Evolutionary conservation across 352 stramenopile species (phyloP).

Genomic region (Globisporangium uncinulatum): DNA sequence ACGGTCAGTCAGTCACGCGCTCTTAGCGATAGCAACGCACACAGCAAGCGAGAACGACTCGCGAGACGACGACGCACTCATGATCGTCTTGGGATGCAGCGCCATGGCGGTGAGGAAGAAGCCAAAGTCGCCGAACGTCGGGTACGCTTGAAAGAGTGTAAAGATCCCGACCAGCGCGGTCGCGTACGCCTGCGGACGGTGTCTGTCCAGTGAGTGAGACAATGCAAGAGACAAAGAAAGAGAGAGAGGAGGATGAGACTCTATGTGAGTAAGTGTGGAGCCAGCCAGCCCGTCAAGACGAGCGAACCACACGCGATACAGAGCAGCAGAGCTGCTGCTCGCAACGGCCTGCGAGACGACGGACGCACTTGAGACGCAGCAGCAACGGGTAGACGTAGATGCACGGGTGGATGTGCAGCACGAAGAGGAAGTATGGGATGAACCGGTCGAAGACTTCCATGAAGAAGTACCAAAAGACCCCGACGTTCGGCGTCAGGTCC

Average conservation of each 20-base stretch:
- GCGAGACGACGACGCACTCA: conserved; percentile 30
- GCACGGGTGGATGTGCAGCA: conserved; percentile 73
- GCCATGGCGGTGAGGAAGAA: conserved; percentile 65
- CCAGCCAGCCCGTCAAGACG: background rate
- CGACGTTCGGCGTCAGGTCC: conserved; percentile 79
- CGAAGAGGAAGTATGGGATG: conserved; percentile 77
- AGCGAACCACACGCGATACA: background rate
- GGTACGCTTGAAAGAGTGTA: conserved; percentile 76
- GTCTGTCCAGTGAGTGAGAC: conserved; percentile 19
- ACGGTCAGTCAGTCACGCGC: too few relatives aligned
- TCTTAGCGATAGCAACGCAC: background rate
- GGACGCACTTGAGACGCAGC: conserved; percentile 59
- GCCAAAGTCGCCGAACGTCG: conserved; percentile 70
- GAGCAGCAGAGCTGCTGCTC: too few relatives aligned
- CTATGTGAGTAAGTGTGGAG: background rate
- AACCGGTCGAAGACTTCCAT: conserved; percentile 87
- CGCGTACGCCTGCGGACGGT: conserved; percentile 66
- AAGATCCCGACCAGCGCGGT: conserved; percentile 66
- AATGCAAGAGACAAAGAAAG: background rate
- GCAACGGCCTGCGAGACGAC: background rate
- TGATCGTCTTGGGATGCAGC: conserved; percentile 76
- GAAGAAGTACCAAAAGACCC: conserved; percentile 89
- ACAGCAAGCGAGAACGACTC: background rate
- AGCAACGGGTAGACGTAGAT: conserved; percentile 81
- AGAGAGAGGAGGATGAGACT: background rate